Percentiles rank a stretch among this genome's conserved stretches.
These are phyloP conservation scores for Fusarium sp. DNA, from an alignment of 2,329 filamentous ascomycete genomes.

Conservation along the genomic window DNA sequence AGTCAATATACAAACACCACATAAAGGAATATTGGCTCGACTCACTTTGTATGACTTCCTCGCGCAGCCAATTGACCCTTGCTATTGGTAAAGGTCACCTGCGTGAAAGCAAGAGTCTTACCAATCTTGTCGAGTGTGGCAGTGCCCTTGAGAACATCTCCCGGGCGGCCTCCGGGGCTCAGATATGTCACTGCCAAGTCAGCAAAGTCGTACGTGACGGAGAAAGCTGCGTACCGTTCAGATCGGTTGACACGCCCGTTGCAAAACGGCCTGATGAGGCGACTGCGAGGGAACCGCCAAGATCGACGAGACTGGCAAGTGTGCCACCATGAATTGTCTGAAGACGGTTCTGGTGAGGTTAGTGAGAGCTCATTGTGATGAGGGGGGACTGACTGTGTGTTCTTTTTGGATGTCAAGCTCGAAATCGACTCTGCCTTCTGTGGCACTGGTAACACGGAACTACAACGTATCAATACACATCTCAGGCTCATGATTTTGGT, in stretches of 20 bases:
- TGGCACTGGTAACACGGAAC: slow-evolving; percentile 73
- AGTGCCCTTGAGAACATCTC: slow-evolving; percentile 64
- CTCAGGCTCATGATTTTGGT: fast-evolving
- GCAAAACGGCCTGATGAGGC: slow-evolving; percentile 70
- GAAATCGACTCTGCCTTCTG: slow-evolving; percentile 75
- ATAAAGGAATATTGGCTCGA: fast-evolving
- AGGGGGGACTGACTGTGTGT: slow-evolving; percentile 69
- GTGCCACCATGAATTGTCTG: slow-evolving; percentile 82
- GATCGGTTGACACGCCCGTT: slow-evolving; percentile 72
- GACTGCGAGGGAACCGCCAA: slow-evolving; percentile 72
- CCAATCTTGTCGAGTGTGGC: slow-evolving; percentile 72
- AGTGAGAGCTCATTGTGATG: neutral
- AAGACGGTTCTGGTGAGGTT: slow-evolving; percentile 70
- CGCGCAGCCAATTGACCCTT: slow-evolving; percentile 69
- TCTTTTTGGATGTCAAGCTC: slow-evolving; percentile 78
- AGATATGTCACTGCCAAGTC: slow-evolving; percentile 66
- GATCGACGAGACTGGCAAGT: slow-evolving; percentile 77
- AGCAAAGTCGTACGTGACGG: neutral
- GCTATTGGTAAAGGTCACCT: slow-evolving; percentile 65
- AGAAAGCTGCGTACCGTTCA: slow-evolving; percentile 59
- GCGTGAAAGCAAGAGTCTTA: slow-evolving; percentile 70
- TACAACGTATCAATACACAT: slow-evolving; percentile 45
- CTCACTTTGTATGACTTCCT: slow-evolving; percentile 73
- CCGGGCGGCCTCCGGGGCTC: slow-evolving; percentile 64
- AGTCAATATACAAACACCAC: neutral